These are phyloP conservation scores for Phaeodactylum tricornutum DNA, from an alignment of 108 stramenopile species.

Conservation along the genomic window DNA sequence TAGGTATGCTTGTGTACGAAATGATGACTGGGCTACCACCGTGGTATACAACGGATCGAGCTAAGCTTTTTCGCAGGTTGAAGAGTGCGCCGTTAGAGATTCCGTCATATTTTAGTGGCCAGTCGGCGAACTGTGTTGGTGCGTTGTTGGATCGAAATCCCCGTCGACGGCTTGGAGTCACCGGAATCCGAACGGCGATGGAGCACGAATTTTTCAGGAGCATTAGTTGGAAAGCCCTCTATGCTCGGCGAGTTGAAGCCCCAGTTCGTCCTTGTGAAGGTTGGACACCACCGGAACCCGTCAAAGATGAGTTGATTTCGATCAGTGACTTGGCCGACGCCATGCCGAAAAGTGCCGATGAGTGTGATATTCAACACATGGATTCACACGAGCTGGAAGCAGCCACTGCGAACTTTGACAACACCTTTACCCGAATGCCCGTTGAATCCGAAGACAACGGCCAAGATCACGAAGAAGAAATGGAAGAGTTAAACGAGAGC, in stretches of 20 bases:
- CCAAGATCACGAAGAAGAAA: conserved; percentile 25
- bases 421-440: conserved; percentile 75
- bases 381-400: conserved; percentile 54
- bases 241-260: conserved; percentile 59
- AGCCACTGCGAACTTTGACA: conserved; percentile 82
- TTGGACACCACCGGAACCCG: conserved; percentile 47
- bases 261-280: conserved; percentile 87
- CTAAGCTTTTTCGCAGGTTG: conserved; percentile 88
- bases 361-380: conserved; percentile 26
- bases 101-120: conserved; percentile 56
- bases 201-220: conserved; percentile 77
- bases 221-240: conserved; percentile 66
- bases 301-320: neutral
- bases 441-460: conserved; percentile 68
- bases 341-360: neutral
- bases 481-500: conserved; percentile 58
- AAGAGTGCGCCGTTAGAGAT: conserved; percentile 72
- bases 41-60: conserved; percentile 95
- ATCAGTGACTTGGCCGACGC: neutral
- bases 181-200: conserved; percentile 72
- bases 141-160: conserved; percentile 75
- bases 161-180: conserved; percentile 54
- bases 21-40: conserved; percentile 98
- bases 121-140: conserved; percentile 47
- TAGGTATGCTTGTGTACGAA: conserved; percentile 93